phyloP scores from a whole-genome alignment of 2,329 filamentous ascomycete species.

The Claviceps maximensis region DNA sequence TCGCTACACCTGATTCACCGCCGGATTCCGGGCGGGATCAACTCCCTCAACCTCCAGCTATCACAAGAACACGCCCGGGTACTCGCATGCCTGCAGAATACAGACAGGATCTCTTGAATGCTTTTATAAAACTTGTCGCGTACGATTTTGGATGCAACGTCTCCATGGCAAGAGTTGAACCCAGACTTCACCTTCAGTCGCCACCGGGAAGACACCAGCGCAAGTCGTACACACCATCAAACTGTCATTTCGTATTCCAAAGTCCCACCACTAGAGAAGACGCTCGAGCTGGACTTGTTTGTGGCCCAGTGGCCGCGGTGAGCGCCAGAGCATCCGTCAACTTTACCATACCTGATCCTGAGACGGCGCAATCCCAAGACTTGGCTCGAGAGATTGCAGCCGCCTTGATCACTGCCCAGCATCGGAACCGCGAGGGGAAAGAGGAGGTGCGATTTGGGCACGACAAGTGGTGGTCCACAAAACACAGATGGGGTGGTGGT shows the following conservation, averaged over 20 bases:
- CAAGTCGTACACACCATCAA: conserved; percentile 44
- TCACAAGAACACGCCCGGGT: conserved; percentile 33
- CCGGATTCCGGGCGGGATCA: conserved; percentile 7
- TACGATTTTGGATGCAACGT: conserved; percentile 56
- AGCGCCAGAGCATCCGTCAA: conserved; percentile 41
- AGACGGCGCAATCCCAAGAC: conserved; percentile 47
- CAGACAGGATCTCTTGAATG: conserved; percentile 41
- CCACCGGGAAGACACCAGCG: conserved; percentile 18
- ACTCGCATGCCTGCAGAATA: conserved; percentile 44
- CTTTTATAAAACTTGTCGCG: conserved; percentile 50
- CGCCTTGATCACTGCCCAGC: conserved; percentile 49
- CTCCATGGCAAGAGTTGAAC: conserved; percentile 41
- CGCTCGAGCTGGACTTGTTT: conserved; percentile 44
- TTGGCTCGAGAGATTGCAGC: conserved; percentile 48
- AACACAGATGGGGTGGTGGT: conserved; percentile 50
- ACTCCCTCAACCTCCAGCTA: conserved; percentile 5
- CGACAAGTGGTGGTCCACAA: conserved; percentile 47
- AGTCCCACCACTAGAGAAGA: conserved; percentile 45
- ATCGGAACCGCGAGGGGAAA: conserved; percentile 44
- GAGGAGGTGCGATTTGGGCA: conserved; percentile 43
- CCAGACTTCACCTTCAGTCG: conserved; percentile 41
- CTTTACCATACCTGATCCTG: conserved; percentile 31
- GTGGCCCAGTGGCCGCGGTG: conserved; percentile 49
- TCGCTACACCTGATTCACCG: neutral
- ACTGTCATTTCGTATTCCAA: conserved; percentile 47